These are phyloP conservation scores for Ramaria rubella DNA, from an alignment of 768 basidiomycete genomes.

Conservation along the genomic window DNA sequence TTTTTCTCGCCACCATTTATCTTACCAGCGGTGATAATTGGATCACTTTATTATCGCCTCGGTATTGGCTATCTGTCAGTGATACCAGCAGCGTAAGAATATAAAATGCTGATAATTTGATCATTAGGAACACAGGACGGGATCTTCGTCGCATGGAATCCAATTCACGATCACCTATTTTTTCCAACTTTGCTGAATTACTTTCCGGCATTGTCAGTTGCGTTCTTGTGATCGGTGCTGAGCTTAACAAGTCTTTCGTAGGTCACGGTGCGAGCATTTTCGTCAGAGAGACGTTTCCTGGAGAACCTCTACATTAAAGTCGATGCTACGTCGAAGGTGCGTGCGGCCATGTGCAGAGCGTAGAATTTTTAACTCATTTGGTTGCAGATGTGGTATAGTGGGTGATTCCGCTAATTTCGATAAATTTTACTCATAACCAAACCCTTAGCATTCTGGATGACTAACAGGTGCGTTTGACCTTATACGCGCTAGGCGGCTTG, in stretches of 20 bases:
- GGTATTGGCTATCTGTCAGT: slow-evolving; percentile 58
- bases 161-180: slow-evolving; percentile 78
- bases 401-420: not conserved
- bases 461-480: slow-evolving; percentile 40
- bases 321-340: slow-evolving; percentile 70
- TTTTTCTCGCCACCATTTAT: slow-evolving; percentile 79
- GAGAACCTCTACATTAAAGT: slow-evolving; percentile 67
- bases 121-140: slow-evolving; percentile 56
- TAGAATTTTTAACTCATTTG: not conserved
- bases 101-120: not conserved
- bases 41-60: slow-evolving; percentile 62
- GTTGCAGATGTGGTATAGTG: slow-evolving; percentile 62
- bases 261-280: slow-evolving; percentile 89
- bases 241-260: slow-evolving; percentile 23
- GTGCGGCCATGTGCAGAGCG: slow-evolving; percentile 1
- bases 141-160: slow-evolving; percentile 89
- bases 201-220: slow-evolving; percentile 51
- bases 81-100: too few relatives aligned
- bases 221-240: not conserved
- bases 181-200: slow-evolving; percentile 75
- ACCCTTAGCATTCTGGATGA: slow-evolving; percentile 68
- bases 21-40: slow-evolving; percentile 67
- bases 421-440: not conserved
- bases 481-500: not conserved
- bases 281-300: slow-evolving; percentile 72